These are phyloP conservation scores for Calonectria pauciramosa DNA, from an alignment of 2,329 filamentous ascomycete species.

Conservation along the genomic window DNA sequence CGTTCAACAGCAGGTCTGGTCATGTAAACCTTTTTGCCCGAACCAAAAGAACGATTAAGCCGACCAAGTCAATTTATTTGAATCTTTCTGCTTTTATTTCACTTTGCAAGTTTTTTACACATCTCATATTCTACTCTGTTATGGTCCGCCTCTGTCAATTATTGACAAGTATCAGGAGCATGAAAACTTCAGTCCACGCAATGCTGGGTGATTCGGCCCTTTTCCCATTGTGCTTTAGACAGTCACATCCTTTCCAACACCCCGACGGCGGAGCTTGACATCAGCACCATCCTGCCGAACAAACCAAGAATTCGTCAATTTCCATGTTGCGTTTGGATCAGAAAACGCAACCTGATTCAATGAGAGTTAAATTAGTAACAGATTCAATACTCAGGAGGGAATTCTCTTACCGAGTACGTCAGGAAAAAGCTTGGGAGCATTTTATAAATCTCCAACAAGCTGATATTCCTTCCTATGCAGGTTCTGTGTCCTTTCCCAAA, in stretches of 20 bases:
- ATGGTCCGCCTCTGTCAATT: too few relatives aligned
- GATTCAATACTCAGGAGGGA: not conserved
- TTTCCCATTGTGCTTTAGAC: not conserved
- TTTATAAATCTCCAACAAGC: conserved; percentile 20
- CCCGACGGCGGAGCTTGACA: not conserved
- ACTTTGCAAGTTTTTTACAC: not conserved
- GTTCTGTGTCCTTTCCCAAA: conserved; percentile 13
- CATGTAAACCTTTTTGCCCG: too few relatives aligned
- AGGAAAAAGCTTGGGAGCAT: conserved; percentile 18
- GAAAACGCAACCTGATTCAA: not conserved
- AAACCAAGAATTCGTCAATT: conserved; percentile 11
- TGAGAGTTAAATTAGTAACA: not conserved
- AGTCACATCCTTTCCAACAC: not conserved
- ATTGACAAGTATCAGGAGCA: not conserved
- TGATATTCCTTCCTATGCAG: conserved; percentile 17
- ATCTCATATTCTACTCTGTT: not conserved
- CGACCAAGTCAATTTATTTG: too few relatives aligned
- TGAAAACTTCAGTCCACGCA: not conserved
- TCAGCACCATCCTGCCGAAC: conserved; percentile 6
- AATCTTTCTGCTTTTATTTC: too few relatives aligned
- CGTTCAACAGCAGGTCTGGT: too few relatives aligned
- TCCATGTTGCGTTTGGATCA: not conserved
- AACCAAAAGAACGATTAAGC: too few relatives aligned
- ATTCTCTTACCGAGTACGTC: not conserved
- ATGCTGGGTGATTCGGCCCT: not conserved